Percentiles rank a stretch among this genome's conserved stretches.
phyloP scores from a whole-genome alignment of 1,284 basidiomycete species.

The Cronartium quercuum region DNA sequence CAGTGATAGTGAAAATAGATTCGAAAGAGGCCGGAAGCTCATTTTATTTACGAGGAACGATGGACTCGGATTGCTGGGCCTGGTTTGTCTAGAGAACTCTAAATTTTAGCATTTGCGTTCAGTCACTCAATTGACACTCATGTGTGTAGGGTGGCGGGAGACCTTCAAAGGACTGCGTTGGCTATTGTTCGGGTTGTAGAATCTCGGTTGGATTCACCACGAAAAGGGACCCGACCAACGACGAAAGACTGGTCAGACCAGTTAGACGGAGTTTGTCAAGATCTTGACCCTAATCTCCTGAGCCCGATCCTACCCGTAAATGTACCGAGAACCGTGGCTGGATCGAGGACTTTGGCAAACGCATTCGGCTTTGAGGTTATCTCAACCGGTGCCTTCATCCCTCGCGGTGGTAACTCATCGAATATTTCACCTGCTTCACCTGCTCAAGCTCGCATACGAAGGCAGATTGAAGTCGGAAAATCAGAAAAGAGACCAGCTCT shows the following conservation, averaged over 20 bases:
- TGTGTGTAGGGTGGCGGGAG: neutral
- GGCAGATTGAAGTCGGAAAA: neutral
- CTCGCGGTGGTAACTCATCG: neutral
- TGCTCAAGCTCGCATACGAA: neutral
- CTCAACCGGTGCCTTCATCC: neutral
- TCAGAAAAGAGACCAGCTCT: neutral
- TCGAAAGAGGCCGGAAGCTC: conserved; percentile 10
- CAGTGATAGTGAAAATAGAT: conserved; percentile 9
- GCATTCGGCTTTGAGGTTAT: conserved; percentile 29
- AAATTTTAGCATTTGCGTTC: neutral
- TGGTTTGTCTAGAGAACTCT: neutral
- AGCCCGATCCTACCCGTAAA: conserved; percentile 12
- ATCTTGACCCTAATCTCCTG: conserved; percentile 10
- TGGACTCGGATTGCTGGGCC: conserved; percentile 24
- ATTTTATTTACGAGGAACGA: conserved; percentile 24
- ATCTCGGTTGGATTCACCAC: neutral
- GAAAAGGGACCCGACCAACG: neutral
- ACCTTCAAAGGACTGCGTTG: neutral
- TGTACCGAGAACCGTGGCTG: conserved; percentile 18
- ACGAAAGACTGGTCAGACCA: conserved; percentile 20
- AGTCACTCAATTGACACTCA: neutral
- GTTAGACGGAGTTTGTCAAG: neutral
- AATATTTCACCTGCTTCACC: neutral
- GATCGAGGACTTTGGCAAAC: conserved; percentile 14
- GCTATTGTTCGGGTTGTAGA: neutral